These are phyloP conservation scores for Austroboletus festivus DNA, from an alignment of 768 basidiomycete genomes.

Conservation along the genomic window DNA sequence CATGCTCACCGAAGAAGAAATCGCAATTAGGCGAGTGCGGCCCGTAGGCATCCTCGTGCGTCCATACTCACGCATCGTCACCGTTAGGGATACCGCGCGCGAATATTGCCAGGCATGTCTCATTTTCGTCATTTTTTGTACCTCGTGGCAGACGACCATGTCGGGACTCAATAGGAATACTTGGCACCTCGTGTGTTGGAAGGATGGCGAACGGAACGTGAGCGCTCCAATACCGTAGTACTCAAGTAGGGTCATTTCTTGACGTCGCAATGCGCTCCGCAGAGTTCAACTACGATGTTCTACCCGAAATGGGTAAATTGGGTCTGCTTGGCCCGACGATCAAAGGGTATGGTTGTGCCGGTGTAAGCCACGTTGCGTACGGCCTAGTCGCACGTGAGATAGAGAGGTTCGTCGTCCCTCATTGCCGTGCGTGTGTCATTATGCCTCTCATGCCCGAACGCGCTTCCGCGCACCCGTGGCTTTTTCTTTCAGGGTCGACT, in stretches of 20 bases:
- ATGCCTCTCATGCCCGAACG: background rate
- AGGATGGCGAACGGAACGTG: slow-evolving; percentile 86
- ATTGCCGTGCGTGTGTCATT: background rate
- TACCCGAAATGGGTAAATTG: slow-evolving; percentile 90
- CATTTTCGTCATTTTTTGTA: background rate
- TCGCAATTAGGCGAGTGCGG: slow-evolving; percentile 68
- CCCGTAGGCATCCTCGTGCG: background rate
- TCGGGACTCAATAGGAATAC: slow-evolving; percentile 53
- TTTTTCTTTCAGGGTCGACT: slow-evolving; percentile 69
- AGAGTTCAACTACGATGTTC: slow-evolving; percentile 76
- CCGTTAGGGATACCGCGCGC: slow-evolving; percentile 69
- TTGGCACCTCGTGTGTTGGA: slow-evolving; percentile 86
- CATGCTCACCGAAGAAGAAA: slow-evolving; percentile 85
- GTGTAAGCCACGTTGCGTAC: slow-evolving; percentile 87
- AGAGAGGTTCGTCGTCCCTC: slow-evolving; percentile 59
- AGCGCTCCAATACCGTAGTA: slow-evolving; percentile 9
- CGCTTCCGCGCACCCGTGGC: background rate
- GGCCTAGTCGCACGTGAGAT: slow-evolving; percentile 93
- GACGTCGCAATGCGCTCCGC: slow-evolving; percentile 1
- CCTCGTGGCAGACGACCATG: slow-evolving; percentile 1
- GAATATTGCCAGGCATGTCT: slow-evolving; percentile 71
- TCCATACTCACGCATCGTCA: slow-evolving; percentile 1
- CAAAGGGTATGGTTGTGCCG: slow-evolving; percentile 90
- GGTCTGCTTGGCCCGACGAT: slow-evolving; percentile 93
- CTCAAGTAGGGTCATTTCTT: background rate